Conservation (phyloP, 441 rosid genomes). For the Cnidoscolus chayamansa region DNA sequence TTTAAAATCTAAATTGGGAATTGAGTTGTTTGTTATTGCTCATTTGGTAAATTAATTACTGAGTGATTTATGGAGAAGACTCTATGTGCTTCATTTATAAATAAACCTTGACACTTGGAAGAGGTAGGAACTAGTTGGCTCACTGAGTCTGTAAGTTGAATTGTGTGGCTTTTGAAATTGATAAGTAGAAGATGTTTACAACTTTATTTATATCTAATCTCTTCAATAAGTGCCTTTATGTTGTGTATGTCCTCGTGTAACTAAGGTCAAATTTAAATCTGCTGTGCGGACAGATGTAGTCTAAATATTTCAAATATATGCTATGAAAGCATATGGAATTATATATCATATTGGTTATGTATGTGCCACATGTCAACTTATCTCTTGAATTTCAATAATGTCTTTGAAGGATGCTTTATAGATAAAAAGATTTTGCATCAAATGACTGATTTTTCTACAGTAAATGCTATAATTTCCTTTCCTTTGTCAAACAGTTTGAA, state of each 20-base stretch:
- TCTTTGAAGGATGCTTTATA: not conserved
- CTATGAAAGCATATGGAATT: not conserved
- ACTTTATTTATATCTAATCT: not conserved
- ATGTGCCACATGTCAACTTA: too few species aligned
- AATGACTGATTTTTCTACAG: not conserved
- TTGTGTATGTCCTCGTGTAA: not conserved
- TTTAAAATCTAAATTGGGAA: not conserved
- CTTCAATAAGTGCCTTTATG: not conserved
- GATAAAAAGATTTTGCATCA: not conserved
- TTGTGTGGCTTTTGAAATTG: not conserved
- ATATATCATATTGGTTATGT: not conserved
- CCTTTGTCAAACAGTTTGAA: not conserved
- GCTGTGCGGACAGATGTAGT: not conserved
- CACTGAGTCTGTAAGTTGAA: not conserved
- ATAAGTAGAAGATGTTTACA: not conserved
- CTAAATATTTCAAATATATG: not conserved
- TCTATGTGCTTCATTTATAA: not conserved
- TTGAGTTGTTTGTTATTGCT: too few species aligned
- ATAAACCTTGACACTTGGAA: not conserved
- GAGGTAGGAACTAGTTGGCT: not conserved
- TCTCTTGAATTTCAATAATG: not conserved
- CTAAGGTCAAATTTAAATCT: not conserved
- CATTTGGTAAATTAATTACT: not conserved
- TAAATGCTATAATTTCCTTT: not conserved
- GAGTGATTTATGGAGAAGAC: not conserved